Evolutionary conservation across 2,329 filamentous ascomycete genomes (phyloP), one percentile per base, ranked within the genome.

Genomic region (Elsinoe perseae): DNA sequence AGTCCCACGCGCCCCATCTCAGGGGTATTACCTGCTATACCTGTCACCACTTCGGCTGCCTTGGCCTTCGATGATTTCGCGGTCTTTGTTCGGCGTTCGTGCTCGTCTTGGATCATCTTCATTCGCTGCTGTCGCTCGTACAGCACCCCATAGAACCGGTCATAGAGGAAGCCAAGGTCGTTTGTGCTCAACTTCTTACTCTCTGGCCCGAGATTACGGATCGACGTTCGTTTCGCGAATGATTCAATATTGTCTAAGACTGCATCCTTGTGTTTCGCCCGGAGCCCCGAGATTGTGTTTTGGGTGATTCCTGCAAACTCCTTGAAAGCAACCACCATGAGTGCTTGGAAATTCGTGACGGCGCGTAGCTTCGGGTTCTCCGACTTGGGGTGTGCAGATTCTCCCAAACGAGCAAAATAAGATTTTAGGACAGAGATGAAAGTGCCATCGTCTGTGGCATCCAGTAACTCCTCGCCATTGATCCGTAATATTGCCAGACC

Each of bases 271-370:
- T 97, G 95, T 72, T 91, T 95, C 38, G 87, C 78, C 20, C 93
- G 84, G 66, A 95, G 80, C 62, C 97, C 93, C 0, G 86, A 87
- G 59, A 98, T 91, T 52, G 86, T 95, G 66, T 84, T 86, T 68
- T 98, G 92, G 0, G 93, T 98, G 63, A 98, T 95, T 38, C 85
- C 89, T 0, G 92, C 87, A 67, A 98, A 98, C 67, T 98, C 93
- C 64, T 96, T 97, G 74, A 98, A 98, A 0, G 93, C 93, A 18
- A 97, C 93, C 2, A 98, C 93, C 91, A 98, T 97, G 57, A 98
- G 81, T 70, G 97, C 93, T 66, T 98, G 93, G 69, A 98, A 98
- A 46, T 89, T 83, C 4, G 95, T 98, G 55, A 98, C 93, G 0
- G 91, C 89, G 54, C 92, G 82, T 54, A 97, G 77, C 73, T 97